A percentile compares a stretch with the other conserved stretches of the same genome.
phyloP scores from a whole-genome alignment of 1,284 basidiomycete species.

The Moesziomyces parantarcticus region DNA sequence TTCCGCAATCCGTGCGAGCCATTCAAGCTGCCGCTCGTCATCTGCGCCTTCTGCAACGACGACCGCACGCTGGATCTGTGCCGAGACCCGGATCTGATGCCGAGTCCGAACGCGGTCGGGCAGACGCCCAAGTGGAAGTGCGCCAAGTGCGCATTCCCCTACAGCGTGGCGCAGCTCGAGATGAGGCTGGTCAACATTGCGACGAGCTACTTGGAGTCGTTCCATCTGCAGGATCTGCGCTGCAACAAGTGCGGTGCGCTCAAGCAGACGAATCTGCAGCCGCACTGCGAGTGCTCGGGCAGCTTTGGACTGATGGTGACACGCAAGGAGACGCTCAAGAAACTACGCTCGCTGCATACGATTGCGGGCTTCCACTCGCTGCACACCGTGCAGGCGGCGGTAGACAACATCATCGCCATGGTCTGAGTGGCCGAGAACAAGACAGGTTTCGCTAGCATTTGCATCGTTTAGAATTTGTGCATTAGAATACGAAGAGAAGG shows the following conservation, averaged over 20 bases:
- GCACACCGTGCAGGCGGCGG: conserved; percentile 7
- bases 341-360: conserved; percentile 38
- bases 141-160: conserved; percentile 80
- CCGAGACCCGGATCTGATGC: conserved; percentile 86
- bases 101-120: conserved; percentile 63
- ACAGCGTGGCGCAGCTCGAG: conserved; percentile 87
- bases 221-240: conserved; percentile 82
- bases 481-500: not conserved
- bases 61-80: conserved; percentile 94
- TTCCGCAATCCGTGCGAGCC: conserved; percentile 91
- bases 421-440: conserved; percentile 2
- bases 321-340: conserved; percentile 54
- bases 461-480: not conserved
- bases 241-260: conserved; percentile 90
- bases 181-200: conserved; percentile 84
- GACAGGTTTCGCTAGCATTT: not conserved
- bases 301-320: conserved; percentile 54
- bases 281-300: conserved; percentile 86
- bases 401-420: conserved; percentile 25
- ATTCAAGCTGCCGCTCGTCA: conserved; percentile 85
- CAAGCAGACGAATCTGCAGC: conserved; percentile 84
- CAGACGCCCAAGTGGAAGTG: conserved; percentile 64
- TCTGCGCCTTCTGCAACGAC: conserved; percentile 88
- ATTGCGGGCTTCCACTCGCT: conserved; percentile 55
- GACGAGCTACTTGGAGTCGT: conserved; percentile 77